phyloP scores from a whole-genome alignment of 768 basidiomycete genomes.

The Pleurotus pulmonarius region DNA sequence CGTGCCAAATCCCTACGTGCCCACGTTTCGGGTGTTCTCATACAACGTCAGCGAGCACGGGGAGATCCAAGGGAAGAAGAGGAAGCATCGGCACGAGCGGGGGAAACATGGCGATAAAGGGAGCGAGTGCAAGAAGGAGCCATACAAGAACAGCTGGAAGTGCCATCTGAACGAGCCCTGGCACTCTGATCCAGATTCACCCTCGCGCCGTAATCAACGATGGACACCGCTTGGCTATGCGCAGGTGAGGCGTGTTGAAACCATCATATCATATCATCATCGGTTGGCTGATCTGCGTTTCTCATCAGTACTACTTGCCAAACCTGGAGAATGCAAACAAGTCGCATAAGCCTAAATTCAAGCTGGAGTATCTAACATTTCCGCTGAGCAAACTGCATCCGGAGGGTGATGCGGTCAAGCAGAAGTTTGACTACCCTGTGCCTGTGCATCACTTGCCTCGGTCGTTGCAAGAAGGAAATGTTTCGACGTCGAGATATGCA shows the following conservation, averaged over 20 bases:
- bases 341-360: slow-evolving; percentile 52
- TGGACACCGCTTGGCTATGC: slow-evolving; percentile 82
- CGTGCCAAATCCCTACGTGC: slow-evolving; percentile 84
- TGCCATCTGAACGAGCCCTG: slow-evolving; percentile 58
- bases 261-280: slow-evolving; percentile 10
- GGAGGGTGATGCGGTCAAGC: slow-evolving; percentile 16
- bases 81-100: slow-evolving; percentile 47
- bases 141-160: slow-evolving; percentile 58
- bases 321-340: slow-evolving; percentile 45
- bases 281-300: slow-evolving; percentile 9
- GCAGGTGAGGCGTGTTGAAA: slow-evolving; percentile 52
- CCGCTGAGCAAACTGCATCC: slow-evolving; percentile 38
- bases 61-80: slow-evolving; percentile 26
- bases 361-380: slow-evolving; percentile 80
- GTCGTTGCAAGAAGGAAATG: slow-evolving; percentile 36
- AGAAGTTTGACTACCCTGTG: slow-evolving; percentile 43
- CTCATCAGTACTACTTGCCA: slow-evolving; percentile 62
- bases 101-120: slow-evolving; percentile 42
- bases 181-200: slow-evolving; percentile 61
- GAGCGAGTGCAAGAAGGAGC: slow-evolving; percentile 42
- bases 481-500: slow-evolving; percentile 46
- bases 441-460: slow-evolving; percentile 54
- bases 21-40: slow-evolving; percentile 74
- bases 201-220: slow-evolving; percentile 64
- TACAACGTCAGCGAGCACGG: slow-evolving; percentile 64